phyloP scores from a whole-genome alignment of 1,284 basidiomycete genomes.

The Irpex sp. region DNA sequence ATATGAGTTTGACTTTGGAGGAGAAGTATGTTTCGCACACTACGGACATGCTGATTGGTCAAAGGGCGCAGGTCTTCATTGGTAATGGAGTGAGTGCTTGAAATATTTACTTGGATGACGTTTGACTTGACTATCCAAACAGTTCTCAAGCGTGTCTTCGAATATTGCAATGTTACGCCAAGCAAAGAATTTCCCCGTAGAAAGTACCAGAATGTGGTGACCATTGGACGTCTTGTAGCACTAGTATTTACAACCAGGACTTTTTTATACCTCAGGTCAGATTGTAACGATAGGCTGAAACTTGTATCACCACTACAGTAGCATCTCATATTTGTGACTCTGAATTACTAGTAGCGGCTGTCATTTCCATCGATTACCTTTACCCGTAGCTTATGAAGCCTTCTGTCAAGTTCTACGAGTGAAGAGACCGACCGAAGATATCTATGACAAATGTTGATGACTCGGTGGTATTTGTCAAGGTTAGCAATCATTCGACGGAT shows the following conservation, averaged over 20 bases:
- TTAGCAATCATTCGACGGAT: not conserved
- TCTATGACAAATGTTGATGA: not conserved
- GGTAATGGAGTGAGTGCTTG: constrained; percentile 61
- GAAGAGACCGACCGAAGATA: not conserved
- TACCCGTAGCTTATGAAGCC: no score
- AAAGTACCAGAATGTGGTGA: constrained; percentile 13
- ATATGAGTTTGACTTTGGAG: constrained; percentile 33
- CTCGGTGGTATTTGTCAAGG: not conserved
- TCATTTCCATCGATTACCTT: no score
- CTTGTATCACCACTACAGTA: not conserved
- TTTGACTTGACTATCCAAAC: not conserved
- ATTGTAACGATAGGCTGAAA: no score
- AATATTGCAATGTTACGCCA: constrained; percentile 19
- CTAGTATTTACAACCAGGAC: not conserved
- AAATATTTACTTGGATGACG: not conserved
- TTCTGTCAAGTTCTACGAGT: no score
- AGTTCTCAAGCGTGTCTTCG: constrained; percentile 21
- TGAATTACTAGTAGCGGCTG: no score
- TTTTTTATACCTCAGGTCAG: not conserved
- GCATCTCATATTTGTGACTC: not conserved
- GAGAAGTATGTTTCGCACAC: constrained; percentile 37
- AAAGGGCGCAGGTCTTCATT: constrained; percentile 39
- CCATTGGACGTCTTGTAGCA: not conserved
- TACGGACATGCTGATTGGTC: constrained; percentile 44
- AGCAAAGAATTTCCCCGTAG: constrained; percentile 1